These are phyloP conservation scores for Cicer cuneatum DNA, from an alignment of 306 rosid genomes.

Conservation along the genomic window DNA sequence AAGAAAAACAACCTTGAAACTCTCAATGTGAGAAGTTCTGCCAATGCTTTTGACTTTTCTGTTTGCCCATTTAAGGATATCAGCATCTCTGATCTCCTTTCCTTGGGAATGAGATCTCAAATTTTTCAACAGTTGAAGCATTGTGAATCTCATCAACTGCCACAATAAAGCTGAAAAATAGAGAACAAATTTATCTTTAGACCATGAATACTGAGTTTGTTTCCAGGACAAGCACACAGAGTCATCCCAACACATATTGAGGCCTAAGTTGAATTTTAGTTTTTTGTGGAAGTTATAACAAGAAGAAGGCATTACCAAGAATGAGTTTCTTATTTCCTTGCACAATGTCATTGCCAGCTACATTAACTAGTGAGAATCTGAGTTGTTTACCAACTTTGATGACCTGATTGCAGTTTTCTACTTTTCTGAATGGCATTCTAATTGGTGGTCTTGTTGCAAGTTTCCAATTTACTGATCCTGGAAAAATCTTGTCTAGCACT, in stretches of 20 bases:
- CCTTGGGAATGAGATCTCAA: constrained; percentile 88
- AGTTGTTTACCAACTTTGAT: constrained; percentile 72
- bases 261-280: too few relatives aligned
- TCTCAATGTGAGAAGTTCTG: constrained; percentile 75
- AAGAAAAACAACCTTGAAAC: constrained; percentile 70
- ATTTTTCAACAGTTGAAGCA: constrained; percentile 86
- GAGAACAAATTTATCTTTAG: constrained; percentile 30
- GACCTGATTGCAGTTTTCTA: constrained; percentile 97
- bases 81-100: constrained; percentile 86
- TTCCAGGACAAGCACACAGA: neutral
- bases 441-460: constrained; percentile 96
- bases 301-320: constrained; percentile 68
- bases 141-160: constrained; percentile 93
- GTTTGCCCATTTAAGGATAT: constrained; percentile 88
- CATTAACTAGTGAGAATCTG: constrained; percentile 84
- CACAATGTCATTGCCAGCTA: constrained; percentile 91
- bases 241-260: too few relatives aligned
- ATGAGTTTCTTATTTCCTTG: constrained; percentile 99
- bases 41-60: constrained; percentile 80
- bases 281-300: constrained; percentile 24
- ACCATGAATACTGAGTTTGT: neutral
- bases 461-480: constrained; percentile 88
- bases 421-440: constrained; percentile 94
- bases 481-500: constrained; percentile 89
- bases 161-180: constrained; percentile 81